Evolutionary conservation across 2,329 filamentous ascomycete species (phyloP).

Genomic region (Epichloe gansuensis): DNA sequence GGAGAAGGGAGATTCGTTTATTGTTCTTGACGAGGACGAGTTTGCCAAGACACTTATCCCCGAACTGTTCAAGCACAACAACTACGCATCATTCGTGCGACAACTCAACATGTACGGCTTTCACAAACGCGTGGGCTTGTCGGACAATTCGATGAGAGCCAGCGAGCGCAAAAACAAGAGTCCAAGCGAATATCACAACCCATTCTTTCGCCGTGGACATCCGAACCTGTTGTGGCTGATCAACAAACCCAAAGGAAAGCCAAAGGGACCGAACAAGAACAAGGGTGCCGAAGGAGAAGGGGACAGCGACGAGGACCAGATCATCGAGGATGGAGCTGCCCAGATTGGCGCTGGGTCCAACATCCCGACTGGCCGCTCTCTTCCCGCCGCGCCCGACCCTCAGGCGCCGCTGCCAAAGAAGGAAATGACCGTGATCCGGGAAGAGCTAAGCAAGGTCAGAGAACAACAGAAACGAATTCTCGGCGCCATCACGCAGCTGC

Average conservation of each 20-base stretch:
- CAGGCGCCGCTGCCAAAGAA: conserved; percentile 46
- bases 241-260: conserved; percentile 73
- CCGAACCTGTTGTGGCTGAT: conserved; percentile 92
- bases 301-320: conserved; percentile 52
- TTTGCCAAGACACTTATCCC: conserved; percentile 96
- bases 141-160: conserved; percentile 94
- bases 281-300: conserved; percentile 2
- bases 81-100: conserved; percentile 91
- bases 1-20: conserved; percentile 88
- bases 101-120: conserved; percentile 98
- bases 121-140: conserved; percentile 86
- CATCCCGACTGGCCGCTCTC: conserved; percentile 16
- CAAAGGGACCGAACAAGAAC: conserved; percentile 45
- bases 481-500: conserved; percentile 64
- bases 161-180: conserved; percentile 97
- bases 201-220: conserved; percentile 86
- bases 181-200: conserved; percentile 95
- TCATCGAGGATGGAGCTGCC: conserved; percentile 41
- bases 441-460: conserved; percentile 70
- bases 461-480: conserved; percentile 80
- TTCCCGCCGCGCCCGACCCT: conserved; percentile 28
- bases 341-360: conserved; percentile 11
- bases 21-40: conserved; percentile 93
- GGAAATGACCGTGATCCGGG: conserved; percentile 64
- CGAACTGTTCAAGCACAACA: conserved; percentile 98